A percentile compares a stretch with the other conserved stretches of the same genome.
Evolutionary conservation across 2,329 filamentous ascomycete genomes (phyloP).

Genomic region (Cladosporium sp.): DNA sequence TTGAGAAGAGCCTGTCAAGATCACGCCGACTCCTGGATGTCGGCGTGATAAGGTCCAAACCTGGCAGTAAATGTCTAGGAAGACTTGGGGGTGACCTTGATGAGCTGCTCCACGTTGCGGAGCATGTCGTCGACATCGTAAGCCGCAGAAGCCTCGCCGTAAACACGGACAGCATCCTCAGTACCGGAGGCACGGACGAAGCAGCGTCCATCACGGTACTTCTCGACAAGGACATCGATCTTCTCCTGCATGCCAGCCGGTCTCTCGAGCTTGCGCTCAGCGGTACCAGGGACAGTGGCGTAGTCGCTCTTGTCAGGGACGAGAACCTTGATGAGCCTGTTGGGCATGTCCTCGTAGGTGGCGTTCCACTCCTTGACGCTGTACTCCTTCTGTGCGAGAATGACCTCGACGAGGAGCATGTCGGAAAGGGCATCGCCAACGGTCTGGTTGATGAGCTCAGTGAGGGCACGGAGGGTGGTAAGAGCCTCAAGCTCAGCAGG

Average conservation of each 20-base stretch:
- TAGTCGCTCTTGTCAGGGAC: slow-evolving; percentile 87
- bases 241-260: slow-evolving; percentile 78
- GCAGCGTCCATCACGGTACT: slow-evolving; percentile 84
- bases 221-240: slow-evolving; percentile 85
- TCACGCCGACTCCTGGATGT: background rate
- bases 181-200: slow-evolving; percentile 94
- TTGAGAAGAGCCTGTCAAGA: background rate
- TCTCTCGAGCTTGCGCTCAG: slow-evolving; percentile 81
- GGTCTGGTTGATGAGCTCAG: slow-evolving; percentile 95
- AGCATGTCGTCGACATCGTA: slow-evolving; percentile 90
- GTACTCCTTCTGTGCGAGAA: slow-evolving; percentile 94
- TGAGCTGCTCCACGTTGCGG: slow-evolving; percentile 64
- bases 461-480: slow-evolving; percentile 78
- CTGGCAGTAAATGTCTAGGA: background rate
- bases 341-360: slow-evolving; percentile 92
- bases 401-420: slow-evolving; percentile 92
- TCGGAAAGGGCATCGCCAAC: slow-evolving; percentile 96
- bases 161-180: slow-evolving; percentile 93
- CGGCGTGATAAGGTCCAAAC: background rate
- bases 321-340: slow-evolving; percentile 90
- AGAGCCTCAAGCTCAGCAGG: slow-evolving; percentile 89
- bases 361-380: slow-evolving; percentile 82
- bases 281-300: slow-evolving; percentile 74
- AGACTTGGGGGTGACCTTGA: slow-evolving; percentile 23
- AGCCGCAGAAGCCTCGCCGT: slow-evolving; percentile 88